Conservation (phyloP, 2,329 filamentous ascomycete genomes). For the Hypoxylon sp. region DNA sequence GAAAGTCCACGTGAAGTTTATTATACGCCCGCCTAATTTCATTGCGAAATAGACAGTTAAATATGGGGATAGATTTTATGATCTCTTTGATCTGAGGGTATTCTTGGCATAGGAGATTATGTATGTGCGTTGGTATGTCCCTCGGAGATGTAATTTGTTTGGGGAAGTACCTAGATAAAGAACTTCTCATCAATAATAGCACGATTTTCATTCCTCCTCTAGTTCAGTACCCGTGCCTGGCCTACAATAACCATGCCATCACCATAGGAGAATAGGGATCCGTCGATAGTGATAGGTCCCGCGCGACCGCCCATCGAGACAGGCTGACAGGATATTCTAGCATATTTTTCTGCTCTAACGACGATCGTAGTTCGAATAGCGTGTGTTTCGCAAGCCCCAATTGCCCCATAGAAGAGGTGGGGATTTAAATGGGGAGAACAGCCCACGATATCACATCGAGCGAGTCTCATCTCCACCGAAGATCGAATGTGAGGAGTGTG, state of each 20-base stretch:
- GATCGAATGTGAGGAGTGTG: background rate
- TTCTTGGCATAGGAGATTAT: background rate
- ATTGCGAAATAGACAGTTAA: background rate
- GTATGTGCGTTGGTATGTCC: background rate
- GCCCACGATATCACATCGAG: slow-evolving; percentile 1
- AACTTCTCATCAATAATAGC: background rate
- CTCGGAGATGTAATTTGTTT: background rate
- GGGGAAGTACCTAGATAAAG: background rate
- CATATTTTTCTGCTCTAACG: background rate
- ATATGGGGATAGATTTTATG: no score
- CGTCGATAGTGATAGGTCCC: background rate
- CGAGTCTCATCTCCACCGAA: slow-evolving; percentile 1
- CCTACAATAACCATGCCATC: background rate
- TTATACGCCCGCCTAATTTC: background rate
- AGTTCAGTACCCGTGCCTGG: background rate
- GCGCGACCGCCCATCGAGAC: background rate
- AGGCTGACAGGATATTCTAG: background rate
- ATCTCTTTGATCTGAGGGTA: no score
- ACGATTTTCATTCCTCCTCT: background rate
- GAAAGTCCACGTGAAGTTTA: background rate
- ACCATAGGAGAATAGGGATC: background rate
- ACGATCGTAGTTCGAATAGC: background rate
- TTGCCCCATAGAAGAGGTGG: slow-evolving; percentile 15
- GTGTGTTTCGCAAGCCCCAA: slow-evolving; percentile 6
- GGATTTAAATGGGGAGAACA: slow-evolving; percentile 6